A percentile compares a stretch with the other conserved stretches of the same genome.
phyloP scores from a whole-genome alignment of 2,329 filamentous ascomycete species.

The Alternaria angustiovoidea region DNA sequence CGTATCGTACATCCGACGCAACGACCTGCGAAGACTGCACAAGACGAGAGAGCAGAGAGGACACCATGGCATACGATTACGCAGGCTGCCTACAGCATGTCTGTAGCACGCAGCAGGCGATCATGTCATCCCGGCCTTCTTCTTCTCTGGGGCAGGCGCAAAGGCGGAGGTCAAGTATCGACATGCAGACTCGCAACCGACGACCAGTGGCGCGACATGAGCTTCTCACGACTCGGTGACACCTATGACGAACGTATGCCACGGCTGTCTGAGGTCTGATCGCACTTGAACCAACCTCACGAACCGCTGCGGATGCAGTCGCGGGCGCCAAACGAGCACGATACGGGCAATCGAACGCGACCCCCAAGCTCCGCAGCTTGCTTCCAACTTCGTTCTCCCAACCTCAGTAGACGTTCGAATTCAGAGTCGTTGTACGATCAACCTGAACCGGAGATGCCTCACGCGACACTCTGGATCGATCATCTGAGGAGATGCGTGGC shows the following conservation, averaged over 20 bases:
- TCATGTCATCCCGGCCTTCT: neutral
- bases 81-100: neutral
- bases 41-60: neutral
- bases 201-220: neutral
- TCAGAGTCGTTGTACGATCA: neutral
- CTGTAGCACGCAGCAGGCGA: neutral
- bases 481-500: neutral
- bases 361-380: neutral
- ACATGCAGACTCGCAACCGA: neutral
- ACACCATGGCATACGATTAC: neutral
- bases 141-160: neutral
- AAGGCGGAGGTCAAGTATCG: neutral
- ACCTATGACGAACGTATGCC: neutral
- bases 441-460: neutral
- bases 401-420: neutral
- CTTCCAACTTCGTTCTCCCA: neutral
- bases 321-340: neutral
- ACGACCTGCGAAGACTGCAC: neutral
- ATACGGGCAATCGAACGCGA: neutral
- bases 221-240: neutral
- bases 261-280: neutral
- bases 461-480: neutral
- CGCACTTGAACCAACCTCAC: neutral
- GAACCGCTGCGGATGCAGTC: neutral
- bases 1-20: neutral